These are phyloP conservation scores for Graphilbum sp. DNA, from an alignment of 2,329 filamentous ascomycete species.

Conservation along the genomic window DNA sequence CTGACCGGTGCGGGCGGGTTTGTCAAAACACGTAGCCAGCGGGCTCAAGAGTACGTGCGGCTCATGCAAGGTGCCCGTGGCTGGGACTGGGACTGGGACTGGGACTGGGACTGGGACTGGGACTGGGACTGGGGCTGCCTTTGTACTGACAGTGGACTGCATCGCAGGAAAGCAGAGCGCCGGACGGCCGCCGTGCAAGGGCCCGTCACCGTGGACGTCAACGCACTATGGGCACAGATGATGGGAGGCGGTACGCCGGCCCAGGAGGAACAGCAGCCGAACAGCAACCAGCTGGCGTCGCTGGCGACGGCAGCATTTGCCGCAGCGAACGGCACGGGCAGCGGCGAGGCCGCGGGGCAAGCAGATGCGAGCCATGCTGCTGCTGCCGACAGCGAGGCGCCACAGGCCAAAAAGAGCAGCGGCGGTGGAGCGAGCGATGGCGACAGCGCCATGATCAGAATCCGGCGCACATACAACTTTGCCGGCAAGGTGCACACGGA, in stretches of 20 bases:
- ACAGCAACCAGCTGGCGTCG: conserved; percentile 1
- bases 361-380: no score
- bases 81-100: no score
- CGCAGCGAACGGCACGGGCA: background rate
- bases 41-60: conserved; percentile 42
- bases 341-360: background rate
- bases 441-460: conserved; percentile 34
- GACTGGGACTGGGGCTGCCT: no score
- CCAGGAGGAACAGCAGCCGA: background rate
- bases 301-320: conserved; percentile 5
- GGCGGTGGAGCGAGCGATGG: background rate
- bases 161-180: conserved; percentile 39
- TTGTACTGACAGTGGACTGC: no score
- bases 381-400: no score
- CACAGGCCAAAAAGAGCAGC: no score
- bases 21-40: conserved; percentile 57
- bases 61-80: no score
- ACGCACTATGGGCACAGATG: conserved; percentile 56
- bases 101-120: no score
- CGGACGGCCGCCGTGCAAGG: conserved; percentile 34
- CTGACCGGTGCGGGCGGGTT: conserved; percentile 45
- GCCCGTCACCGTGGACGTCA: conserved; percentile 53
- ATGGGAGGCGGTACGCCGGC: conserved; percentile 19
- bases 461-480: conserved; percentile 60
- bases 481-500: conserved; percentile 57